Percentiles rank a stretch among this genome's conserved stretches.
Conservation (phyloP, 2,329 filamentous ascomycete genomes). For the Aspergillus sp. region DNA sequence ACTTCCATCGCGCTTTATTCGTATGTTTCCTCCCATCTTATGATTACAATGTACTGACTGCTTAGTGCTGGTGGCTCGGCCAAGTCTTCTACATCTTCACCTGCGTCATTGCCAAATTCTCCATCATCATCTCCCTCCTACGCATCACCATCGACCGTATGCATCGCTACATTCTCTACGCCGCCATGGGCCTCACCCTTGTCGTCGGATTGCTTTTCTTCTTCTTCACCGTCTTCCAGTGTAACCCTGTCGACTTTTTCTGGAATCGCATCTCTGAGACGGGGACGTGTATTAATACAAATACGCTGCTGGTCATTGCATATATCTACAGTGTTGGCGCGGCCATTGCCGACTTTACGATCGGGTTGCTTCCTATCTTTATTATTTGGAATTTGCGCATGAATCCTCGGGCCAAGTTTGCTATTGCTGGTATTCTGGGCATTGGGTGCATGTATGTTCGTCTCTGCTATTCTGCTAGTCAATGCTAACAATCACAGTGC, state of each 20-base stretch:
- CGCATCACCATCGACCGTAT: conserved; percentile 42
- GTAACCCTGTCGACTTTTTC: conserved; percentile 45
- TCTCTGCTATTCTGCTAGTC: conserved; percentile 2
- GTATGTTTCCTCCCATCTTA: conserved; percentile 12
- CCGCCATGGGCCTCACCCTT: conserved; percentile 38
- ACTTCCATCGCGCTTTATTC: conserved; percentile 17
- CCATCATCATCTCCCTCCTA: conserved; percentile 49
- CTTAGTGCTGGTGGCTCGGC: conserved; percentile 45
- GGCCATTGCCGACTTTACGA: conserved; percentile 45
- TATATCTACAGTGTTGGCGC: conserved; percentile 47
- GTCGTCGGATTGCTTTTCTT: conserved; percentile 44
- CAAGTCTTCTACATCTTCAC: conserved; percentile 48
- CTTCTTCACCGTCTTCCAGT: conserved; percentile 49
- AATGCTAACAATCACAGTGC: conserved; percentile 23
- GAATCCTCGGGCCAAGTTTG: conserved; percentile 46
- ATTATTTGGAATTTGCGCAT: conserved; percentile 54
- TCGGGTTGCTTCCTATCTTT: conserved; percentile 49
- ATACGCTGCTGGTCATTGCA: conserved; percentile 47
- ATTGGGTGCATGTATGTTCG: conserved; percentile 48
- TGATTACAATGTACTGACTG: background rate
- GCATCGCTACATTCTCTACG: conserved; percentile 44
- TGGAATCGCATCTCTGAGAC: conserved; percentile 36
- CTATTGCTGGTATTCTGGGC: conserved; percentile 48
- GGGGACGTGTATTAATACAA: conserved; percentile 37
- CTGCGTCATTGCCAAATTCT: conserved; percentile 44